phyloP scores from a whole-genome alignment of 345 rosid genomes.

The Eutrema heterophyllum region DNA sequence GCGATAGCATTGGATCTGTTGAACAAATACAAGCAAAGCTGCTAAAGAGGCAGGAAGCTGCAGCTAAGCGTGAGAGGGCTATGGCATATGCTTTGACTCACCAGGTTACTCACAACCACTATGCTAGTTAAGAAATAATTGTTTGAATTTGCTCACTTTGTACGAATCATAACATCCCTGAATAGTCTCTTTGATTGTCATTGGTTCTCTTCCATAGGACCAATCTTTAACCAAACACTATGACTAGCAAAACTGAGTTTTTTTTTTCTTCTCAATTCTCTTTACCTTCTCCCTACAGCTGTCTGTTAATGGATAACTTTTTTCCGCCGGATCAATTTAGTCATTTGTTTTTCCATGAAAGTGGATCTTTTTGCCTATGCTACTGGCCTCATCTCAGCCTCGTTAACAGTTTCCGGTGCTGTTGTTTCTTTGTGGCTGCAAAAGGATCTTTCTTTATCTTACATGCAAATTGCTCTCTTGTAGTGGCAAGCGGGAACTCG shows the following conservation, averaged over 20 bases:
- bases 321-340: not conserved
- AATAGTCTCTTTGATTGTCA: not conserved
- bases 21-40: constrained; percentile 91
- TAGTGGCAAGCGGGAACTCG: constrained; percentile 99
- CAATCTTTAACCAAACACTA: not conserved
- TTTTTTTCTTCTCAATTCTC: not conserved
- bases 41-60: constrained; percentile 95
- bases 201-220: not conserved
- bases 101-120: constrained; percentile 51
- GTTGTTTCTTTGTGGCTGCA: not conserved
- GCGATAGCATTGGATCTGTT: constrained; percentile 93
- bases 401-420: not conserved
- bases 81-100: constrained; percentile 99
- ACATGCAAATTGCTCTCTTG: constrained; percentile 15
- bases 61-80: constrained; percentile 98
- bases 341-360: not conserved
- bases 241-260: not conserved
- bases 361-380: not conserved
- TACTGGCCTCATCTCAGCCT: not conserved
- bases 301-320: not conserved
- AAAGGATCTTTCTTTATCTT: not conserved
- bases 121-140: not conserved
- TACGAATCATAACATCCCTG: not conserved
- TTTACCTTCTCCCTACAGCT: not conserved
- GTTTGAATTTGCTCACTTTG: not conserved